A percentile compares a stretch with the other conserved stretches of the same genome.
Evolutionary conservation across 805 yeast genomes (phyloP).

Genomic region (Starmerella stigmatis): DNA sequence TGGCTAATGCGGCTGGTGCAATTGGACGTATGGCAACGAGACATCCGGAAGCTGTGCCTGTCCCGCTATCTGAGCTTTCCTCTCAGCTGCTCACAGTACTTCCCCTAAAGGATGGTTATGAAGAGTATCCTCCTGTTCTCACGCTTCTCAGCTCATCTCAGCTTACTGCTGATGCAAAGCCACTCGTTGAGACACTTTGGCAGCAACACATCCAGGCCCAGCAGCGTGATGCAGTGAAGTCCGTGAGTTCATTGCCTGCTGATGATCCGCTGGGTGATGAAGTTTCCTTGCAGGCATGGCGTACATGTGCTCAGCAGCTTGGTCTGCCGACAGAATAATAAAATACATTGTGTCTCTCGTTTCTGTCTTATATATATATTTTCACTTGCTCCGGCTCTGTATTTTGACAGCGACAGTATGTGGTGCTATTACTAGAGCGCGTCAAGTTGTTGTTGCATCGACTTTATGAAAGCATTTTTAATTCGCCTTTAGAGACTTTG

Average conservation of each 20-base stretch:
- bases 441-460: no score
- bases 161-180: slow-evolving; percentile 14
- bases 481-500: not conserved
- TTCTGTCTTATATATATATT: not conserved
- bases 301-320: slow-evolving; percentile 12
- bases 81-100: slow-evolving; percentile 66
- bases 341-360: not conserved
- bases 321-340: slow-evolving; percentile 6
- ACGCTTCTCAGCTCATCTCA: slow-evolving; percentile 48
- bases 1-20: slow-evolving; percentile 95
- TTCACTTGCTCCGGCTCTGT: not conserved
- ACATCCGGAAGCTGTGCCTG: slow-evolving; percentile 43
- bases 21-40: slow-evolving; percentile 82
- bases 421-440: no score
- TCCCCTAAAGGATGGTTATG: slow-evolving; percentile 80
- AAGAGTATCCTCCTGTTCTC: slow-evolving; percentile 87
- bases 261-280: slow-evolving; percentile 73
- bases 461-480: no score
- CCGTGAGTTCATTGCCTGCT: slow-evolving; percentile 34
- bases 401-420: no score
- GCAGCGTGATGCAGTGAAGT: slow-evolving; percentile 59
- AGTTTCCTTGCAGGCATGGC: slow-evolving; percentile 29
- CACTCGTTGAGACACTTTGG: slow-evolving; percentile 15
- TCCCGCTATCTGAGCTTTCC: slow-evolving; percentile 67
- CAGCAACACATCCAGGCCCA: slow-evolving; percentile 47